These are phyloP conservation scores for Fusarium torreyae DNA, from an alignment of 2,329 filamentous ascomycete genomes.

Conservation along the genomic window DNA sequence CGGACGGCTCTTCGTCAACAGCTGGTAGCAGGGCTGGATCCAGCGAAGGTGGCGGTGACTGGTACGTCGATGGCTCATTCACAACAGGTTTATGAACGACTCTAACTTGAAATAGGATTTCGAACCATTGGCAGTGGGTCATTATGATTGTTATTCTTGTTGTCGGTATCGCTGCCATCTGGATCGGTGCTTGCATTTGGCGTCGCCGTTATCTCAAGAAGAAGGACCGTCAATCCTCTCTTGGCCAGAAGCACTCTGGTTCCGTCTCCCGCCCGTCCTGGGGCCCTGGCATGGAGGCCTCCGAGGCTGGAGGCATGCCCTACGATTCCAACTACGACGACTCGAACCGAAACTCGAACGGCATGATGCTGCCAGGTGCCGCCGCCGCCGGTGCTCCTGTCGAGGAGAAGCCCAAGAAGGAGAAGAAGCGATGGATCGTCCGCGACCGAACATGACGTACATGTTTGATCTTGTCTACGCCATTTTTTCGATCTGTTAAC, in stretches of 20 bases:
- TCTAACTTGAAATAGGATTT: slow-evolving; percentile 66
- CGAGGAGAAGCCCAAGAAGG: slow-evolving; percentile 53
- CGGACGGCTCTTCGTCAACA: slow-evolving; percentile 26
- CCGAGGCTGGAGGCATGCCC: slow-evolving; percentile 47
- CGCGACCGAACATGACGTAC: slow-evolving; percentile 58
- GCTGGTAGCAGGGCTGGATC: slow-evolving; percentile 20
- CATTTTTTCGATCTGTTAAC: slow-evolving; percentile 24
- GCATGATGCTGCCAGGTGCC: slow-evolving; percentile 43
- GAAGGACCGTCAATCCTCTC: slow-evolving; percentile 68
- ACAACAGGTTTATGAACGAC: neutral
- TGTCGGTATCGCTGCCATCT: slow-evolving; percentile 76
- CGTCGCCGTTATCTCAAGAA: slow-evolving; percentile 81
- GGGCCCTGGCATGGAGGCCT: slow-evolving; percentile 53
- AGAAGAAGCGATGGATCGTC: slow-evolving; percentile 66
- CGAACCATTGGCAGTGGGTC: slow-evolving; percentile 83
- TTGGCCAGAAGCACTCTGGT: slow-evolving; percentile 58
- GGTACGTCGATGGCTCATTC: slow-evolving; percentile 58
- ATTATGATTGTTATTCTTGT: slow-evolving; percentile 84
- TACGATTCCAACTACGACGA: slow-evolving; percentile 50
- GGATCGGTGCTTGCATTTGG: slow-evolving; percentile 78
- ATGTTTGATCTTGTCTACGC: slow-evolving; percentile 3
- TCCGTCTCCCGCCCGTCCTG: slow-evolving; percentile 56
- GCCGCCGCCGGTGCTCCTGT: slow-evolving; percentile 27
- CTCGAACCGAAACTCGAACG: slow-evolving; percentile 48
- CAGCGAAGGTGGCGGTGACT: slow-evolving; percentile 60